A percentile compares a stretch with the other conserved stretches of the same genome.
Conservation (phyloP, 1,139 yeast species). For the Magnusiomyces paraingens region DNA sequence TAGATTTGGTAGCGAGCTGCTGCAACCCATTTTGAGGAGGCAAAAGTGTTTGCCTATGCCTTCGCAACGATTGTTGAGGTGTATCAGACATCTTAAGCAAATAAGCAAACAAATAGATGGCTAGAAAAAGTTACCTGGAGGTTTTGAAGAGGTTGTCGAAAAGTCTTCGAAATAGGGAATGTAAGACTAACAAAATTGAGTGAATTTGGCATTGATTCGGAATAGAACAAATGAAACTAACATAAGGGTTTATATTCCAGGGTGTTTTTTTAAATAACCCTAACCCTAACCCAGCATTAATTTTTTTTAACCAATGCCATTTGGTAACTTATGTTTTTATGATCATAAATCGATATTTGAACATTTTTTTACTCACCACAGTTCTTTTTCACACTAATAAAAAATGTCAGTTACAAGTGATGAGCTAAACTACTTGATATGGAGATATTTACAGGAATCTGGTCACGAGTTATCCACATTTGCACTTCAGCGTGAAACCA, state of each 20-base stretch:
- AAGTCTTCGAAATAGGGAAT: background rate
- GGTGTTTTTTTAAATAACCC: background rate
- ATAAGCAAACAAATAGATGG: background rate
- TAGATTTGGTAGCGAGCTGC: conserved; percentile 1
- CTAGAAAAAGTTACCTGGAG: background rate
- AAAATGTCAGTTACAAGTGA: conserved; percentile 74
- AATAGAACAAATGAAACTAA: background rate
- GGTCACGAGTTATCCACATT: conserved; percentile 65
- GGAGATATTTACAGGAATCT: conserved; percentile 89
- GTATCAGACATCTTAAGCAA: conserved; percentile 9
- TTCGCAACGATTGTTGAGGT: conserved; percentile 27
- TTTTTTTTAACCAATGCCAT: background rate
- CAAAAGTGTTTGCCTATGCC: conserved; percentile 29
- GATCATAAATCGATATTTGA: background rate
- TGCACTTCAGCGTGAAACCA: conserved; percentile 72
- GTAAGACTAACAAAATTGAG: too few relatives aligned
- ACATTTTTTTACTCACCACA: background rate
- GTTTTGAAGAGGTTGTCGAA: background rate
- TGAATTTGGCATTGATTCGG: background rate
- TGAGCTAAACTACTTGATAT: conserved; percentile 82
- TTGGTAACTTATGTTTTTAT: background rate
- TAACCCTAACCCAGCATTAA: background rate
- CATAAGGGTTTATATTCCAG: background rate
- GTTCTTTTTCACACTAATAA: background rate
- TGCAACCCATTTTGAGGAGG: conserved; percentile 17